Evolutionary conservation across 208 protist genomes (phyloP).

Genomic region (Strigomonas culicis): DNA sequence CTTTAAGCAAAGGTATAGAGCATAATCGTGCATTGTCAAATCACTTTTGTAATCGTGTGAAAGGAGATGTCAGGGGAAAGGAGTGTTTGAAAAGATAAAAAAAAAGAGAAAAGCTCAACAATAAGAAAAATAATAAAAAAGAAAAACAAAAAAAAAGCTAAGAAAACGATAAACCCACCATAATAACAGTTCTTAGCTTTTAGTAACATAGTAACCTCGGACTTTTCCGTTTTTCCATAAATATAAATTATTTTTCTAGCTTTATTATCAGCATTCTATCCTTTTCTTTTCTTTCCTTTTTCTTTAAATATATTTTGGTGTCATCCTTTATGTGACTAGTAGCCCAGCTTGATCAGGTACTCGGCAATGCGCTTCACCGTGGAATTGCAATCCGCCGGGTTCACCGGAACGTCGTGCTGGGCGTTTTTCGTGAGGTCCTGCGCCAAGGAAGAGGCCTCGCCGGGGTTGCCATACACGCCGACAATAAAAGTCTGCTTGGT

Average conservation of each 20-base stretch:
- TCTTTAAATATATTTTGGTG: background rate
- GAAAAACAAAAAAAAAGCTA: slow-evolving; percentile 13
- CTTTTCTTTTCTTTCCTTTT: background rate
- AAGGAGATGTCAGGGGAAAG: slow-evolving; percentile 11
- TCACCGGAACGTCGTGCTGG: slow-evolving; percentile 43
- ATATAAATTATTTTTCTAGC: no score
- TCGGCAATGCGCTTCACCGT: slow-evolving; percentile 83
- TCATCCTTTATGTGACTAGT: slow-evolving; percentile 29
- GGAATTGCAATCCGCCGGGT: slow-evolving; percentile 82
- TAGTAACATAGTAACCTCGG: background rate
- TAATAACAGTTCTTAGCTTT: background rate
- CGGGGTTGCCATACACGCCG: slow-evolving; percentile 80
- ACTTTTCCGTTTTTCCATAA: no score
- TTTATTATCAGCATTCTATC: no score
- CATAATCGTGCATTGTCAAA: background rate
- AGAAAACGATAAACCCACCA: slow-evolving; percentile 18
- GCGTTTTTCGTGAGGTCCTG: slow-evolving; percentile 45
- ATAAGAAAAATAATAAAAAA: slow-evolving; percentile 12
- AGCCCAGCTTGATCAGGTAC: slow-evolving; percentile 85
- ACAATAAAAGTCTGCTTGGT: slow-evolving; percentile 82
- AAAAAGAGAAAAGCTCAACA: slow-evolving; percentile 14
- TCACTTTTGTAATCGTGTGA: background rate
- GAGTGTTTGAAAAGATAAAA: slow-evolving; percentile 3
- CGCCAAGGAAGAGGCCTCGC: slow-evolving; percentile 45
- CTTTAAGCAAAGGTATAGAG: no score